These are phyloP conservation scores for Starmerella stigmatis DNA, from an alignment of 805 yeast genomes.

Conservation along the genomic window DNA sequence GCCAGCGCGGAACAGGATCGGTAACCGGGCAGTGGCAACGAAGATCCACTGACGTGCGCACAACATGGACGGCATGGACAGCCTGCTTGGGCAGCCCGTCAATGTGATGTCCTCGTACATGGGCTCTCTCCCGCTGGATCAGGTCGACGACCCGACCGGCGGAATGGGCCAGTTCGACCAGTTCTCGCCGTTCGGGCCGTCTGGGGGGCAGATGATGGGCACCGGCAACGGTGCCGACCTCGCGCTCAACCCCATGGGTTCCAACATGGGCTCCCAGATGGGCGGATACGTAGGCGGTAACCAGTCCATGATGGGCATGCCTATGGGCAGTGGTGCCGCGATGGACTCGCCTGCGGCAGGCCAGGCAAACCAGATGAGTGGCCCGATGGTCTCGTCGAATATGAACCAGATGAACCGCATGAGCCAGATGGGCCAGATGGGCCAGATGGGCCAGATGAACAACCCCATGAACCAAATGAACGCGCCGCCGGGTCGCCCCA, in stretches of 20 bases:
- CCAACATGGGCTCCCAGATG: conserved; percentile 3
- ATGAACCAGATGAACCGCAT: not conserved
- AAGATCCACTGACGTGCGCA: not conserved
- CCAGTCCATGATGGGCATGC: conserved; percentile 4
- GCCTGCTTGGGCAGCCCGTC: conserved; percentile 22
- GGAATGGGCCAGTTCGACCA: conserved; percentile 15
- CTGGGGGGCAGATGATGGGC: conserved; percentile 1
- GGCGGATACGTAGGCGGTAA: not conserved
- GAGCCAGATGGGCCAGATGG: not conserved
- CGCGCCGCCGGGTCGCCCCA: not conserved
- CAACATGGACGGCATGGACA: conserved; percentile 21
- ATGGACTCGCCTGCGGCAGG: not conserved
- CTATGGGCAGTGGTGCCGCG: conserved; percentile 1
- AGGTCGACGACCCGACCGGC: conserved; percentile 6
- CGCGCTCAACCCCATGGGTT: conserved; percentile 3
- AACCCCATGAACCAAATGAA: not conserved
- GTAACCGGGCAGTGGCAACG: too few species aligned
- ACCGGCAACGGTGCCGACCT: not conserved
- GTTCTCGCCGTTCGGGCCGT: conserved; percentile 5
- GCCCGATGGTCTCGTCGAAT: not conserved
- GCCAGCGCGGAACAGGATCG: too few species aligned
- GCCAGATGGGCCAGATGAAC: not conserved
- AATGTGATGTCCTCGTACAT: conserved; percentile 20
- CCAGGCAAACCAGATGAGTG: not conserved
- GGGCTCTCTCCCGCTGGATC: conserved; percentile 12